Evolutionary conservation across 176 grass and related monocot species (phyloP).

Genomic region (maize (Zea mays)): Zm-B73-REFERENCE-NAM-5.0 NC_050097.1:7146001-7146500

Average conservation of each 20-base stretch:
- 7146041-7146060: conserved; percentile 2
- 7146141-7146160: background rate
- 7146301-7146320: too few relatives aligned
- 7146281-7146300: too few relatives aligned
- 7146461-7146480: too few relatives aligned
- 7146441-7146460: too few relatives aligned
- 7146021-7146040: background rate
- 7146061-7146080: background rate
- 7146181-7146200: background rate
- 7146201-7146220: background rate
- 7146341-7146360: background rate
- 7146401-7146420: background rate
- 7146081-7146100: background rate
- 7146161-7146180: background rate
- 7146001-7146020: background rate
- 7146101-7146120: background rate
- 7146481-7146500: background rate
- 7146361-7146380: too few relatives aligned
- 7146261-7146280: too few relatives aligned
- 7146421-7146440: background rate
- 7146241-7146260: too few relatives aligned
- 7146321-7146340: background rate
- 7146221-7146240: background rate
- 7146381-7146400: too few relatives aligned
- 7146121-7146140: background rate